Base-by-base conservation (phyloP, 306 rosid genomes). In the Gastrolobium bilobum region DNA sequence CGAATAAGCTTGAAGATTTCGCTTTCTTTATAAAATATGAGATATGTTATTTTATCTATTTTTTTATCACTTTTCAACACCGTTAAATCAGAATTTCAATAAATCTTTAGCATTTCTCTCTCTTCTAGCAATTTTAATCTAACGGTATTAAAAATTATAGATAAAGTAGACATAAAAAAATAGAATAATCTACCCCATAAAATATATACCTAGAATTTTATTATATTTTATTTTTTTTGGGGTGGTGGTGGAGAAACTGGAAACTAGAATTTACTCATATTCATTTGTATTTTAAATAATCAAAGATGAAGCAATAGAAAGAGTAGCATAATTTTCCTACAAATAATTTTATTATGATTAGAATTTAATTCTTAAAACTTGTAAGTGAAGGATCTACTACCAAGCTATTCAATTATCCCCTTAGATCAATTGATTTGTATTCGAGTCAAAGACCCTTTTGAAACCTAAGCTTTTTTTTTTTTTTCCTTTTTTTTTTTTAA, bases 401-500 rank as follows among this genome's bases (percentile, higher is more conserved):
- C 39, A 10, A 76, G 38, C 38, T 11, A 39, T 50, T 37, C 26
- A 20, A 20, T 20, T 52, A 35, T n/a, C 31, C n/a, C 14, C 7
- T 20, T 34, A 14, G 10, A 29, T 39, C 4, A 11, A 50, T 34
- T n/a, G 6, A 10, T 42, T 63, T 71, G 54, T 3, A 40, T 34
- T 11, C 8, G 39, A 58, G 70, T 29, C 71, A 42, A 66, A 33
- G 69, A 35, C 44, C 39, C 77, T 81, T 75, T 79, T 51, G 42
- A 42, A 50, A 72, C 62, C 51, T 42, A 64, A 71, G 43, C 64
- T 76, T 65, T 76, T 64, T 0, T 39, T 53, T 63, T 47, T 69
- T 37, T 38, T 53, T 57, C n/a, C n/a, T n/a, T n/a, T n/a, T n/a
- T n/a, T n/a, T n/a, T n/a, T n/a, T n/a, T n/a, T n/a, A n/a, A n/a